Evolutionary conservation across 306 rosid species (phyloP).

Genomic region (Dryas drummondii): DNA sequence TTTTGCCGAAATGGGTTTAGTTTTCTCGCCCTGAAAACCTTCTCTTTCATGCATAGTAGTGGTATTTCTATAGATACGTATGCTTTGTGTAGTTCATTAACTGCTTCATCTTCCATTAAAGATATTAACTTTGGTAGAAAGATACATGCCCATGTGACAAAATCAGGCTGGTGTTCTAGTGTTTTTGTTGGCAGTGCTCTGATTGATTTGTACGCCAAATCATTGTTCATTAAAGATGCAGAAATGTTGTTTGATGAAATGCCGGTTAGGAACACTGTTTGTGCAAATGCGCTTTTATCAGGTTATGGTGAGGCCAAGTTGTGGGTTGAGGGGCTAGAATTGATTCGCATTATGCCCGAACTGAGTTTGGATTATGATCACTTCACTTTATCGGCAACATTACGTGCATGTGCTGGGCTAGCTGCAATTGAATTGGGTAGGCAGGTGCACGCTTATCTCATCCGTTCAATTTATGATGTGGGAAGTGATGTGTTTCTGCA

Average conservation of each 20-base stretch:
- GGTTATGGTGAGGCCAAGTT: constrained; percentile 62
- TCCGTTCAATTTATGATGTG: constrained; percentile 37
- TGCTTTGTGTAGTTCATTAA: constrained; percentile 61
- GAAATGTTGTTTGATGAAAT: constrained; percentile 68
- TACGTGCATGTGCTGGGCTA: constrained; percentile 64
- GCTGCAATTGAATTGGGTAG: constrained; percentile 58
- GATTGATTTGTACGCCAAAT: constrained; percentile 50
- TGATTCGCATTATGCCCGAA: constrained; percentile 52
- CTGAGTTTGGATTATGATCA: constrained; percentile 59
- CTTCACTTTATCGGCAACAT: constrained; percentile 62
- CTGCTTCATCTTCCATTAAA: constrained; percentile 47
- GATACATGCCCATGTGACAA: constrained; percentile 49
- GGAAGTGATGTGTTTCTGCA: constrained; percentile 59
- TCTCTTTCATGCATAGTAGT: constrained; percentile 66
- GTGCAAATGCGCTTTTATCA: constrained; percentile 67
- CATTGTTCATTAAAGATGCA: constrained; percentile 46
- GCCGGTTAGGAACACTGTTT: constrained; percentile 58
- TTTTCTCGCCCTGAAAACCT: constrained; percentile 41
- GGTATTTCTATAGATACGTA: constrained; percentile 57
- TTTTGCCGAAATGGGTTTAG: constrained; percentile 47
- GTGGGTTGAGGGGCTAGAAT: constrained; percentile 55
- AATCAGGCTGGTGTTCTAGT: constrained; percentile 68
- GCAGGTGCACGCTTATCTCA: constrained; percentile 59
- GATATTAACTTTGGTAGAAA: constrained; percentile 43
- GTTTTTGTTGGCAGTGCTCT: constrained; percentile 80